Conservation (phyloP, 2,329 filamentous ascomycete species). For the Ilyonectria destructans region DNA sequence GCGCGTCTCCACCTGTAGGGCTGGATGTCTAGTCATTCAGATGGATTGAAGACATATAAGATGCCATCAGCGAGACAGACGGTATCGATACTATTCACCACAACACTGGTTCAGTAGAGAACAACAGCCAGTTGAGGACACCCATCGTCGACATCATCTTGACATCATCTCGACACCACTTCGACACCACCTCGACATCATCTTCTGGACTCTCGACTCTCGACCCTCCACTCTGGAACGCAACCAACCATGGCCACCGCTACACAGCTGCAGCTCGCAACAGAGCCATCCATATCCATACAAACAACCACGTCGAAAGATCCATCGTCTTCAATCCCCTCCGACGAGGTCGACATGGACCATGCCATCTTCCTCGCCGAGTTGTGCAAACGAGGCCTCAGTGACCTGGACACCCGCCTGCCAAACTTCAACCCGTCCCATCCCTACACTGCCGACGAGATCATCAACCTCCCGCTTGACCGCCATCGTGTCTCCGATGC, state of each 20-base stretch:
- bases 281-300: constrained; percentile 40
- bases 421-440: constrained; percentile 50
- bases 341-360: constrained; percentile 43
- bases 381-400: constrained; percentile 51
- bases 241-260: constrained; percentile 51
- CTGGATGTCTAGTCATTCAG: constrained; percentile 23
- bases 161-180: no score
- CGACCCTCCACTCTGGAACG: not conserved
- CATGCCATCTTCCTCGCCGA: constrained; percentile 50
- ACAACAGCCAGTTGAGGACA: not conserved
- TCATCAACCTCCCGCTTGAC: constrained; percentile 53
- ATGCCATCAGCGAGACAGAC: not conserved
- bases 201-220: no score
- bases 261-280: constrained; percentile 49
- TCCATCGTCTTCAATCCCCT: constrained; percentile 5
- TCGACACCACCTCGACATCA: no score
- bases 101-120: not conserved
- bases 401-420: constrained; percentile 47
- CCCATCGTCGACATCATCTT: not conserved
- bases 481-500: constrained; percentile 51
- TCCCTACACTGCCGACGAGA: constrained; percentile 55
- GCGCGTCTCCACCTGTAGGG: constrained; percentile 40
- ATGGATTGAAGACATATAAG: not conserved
- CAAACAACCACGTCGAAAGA: constrained; percentile 12
- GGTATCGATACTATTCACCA: not conserved